These are phyloP conservation scores for Fusarium sp. DNA, from an alignment of 2,329 filamentous ascomycete genomes.

Conservation along the genomic window DNA sequence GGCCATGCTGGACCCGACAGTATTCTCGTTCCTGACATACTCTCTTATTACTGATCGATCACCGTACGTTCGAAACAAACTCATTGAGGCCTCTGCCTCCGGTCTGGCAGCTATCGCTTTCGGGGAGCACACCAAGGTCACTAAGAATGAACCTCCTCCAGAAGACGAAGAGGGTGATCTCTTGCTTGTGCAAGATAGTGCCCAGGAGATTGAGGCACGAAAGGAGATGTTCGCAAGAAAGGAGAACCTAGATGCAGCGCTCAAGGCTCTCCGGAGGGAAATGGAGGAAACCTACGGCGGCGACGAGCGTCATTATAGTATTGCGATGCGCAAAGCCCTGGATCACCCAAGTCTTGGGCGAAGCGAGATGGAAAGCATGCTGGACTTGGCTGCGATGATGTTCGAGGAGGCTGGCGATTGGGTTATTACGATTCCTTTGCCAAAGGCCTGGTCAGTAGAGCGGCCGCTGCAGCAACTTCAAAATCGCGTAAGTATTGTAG, in stretches of 20 bases:
- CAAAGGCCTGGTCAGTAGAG: slow-evolving; percentile 55
- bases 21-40: slow-evolving; percentile 68
- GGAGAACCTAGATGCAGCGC: slow-evolving; percentile 69
- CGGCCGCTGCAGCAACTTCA: slow-evolving; percentile 51
- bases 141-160: slow-evolving; percentile 52
- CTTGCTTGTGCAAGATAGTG: slow-evolving; percentile 57
- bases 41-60: slow-evolving; percentile 71
- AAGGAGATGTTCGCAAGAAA: slow-evolving; percentile 73
- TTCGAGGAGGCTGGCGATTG: slow-evolving; percentile 58
- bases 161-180: slow-evolving; percentile 53
- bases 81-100: slow-evolving; percentile 68
- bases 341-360: slow-evolving; percentile 55
- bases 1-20: slow-evolving; percentile 63
- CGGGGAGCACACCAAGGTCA: slow-evolving; percentile 65
- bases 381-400: slow-evolving; percentile 60
- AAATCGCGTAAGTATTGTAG: slow-evolving; percentile 49
- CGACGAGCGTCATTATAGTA: slow-evolving; percentile 54
- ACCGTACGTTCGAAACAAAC: slow-evolving; percentile 68
- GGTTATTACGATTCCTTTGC: slow-evolving; percentile 55
- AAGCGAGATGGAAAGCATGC: slow-evolving; percentile 55
- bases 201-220: slow-evolving; percentile 65
- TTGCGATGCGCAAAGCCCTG: slow-evolving; percentile 57
- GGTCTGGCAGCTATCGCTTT: slow-evolving; percentile 73
- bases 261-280: slow-evolving; percentile 56
- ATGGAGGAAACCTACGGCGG: slow-evolving; percentile 56